Percentiles rank a stretch among this genome's conserved stretches.
phyloP scores from a whole-genome alignment of 2,329 filamentous ascomycete genomes.

The Metarhizium robertsii region DNA sequence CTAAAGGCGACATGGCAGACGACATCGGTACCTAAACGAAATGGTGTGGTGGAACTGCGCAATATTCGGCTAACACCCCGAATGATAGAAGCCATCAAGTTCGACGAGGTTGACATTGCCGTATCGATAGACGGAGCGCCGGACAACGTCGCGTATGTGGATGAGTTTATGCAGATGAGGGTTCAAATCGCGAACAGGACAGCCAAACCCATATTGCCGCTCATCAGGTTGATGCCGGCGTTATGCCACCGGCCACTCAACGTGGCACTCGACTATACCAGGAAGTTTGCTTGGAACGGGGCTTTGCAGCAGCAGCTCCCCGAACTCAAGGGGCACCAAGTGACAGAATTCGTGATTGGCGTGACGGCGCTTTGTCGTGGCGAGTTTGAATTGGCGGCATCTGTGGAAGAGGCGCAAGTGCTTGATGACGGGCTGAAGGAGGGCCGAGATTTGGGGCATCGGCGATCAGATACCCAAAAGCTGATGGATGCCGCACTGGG shows the following conservation, averaged over 20 bases:
- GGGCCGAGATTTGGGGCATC: constrained; percentile 19
- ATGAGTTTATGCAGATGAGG: constrained; percentile 56
- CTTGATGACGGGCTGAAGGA: constrained; percentile 26
- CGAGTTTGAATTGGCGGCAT: constrained; percentile 72
- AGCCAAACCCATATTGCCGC: constrained; percentile 53
- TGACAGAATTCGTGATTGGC: constrained; percentile 54
- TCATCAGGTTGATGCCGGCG: constrained; percentile 68
- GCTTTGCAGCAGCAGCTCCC: constrained; percentile 68
- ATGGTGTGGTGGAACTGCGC: constrained; percentile 67
- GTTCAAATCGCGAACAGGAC: constrained; percentile 71
- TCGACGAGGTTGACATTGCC: constrained; percentile 65
- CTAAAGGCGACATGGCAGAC: constrained; percentile 66
- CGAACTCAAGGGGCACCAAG: constrained; percentile 47
- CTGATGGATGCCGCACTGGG: constrained; percentile 51
- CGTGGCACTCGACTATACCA: constrained; percentile 69
- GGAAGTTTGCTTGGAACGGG: constrained; percentile 78
- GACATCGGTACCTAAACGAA: constrained; percentile 37
- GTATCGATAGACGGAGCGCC: constrained; percentile 29
- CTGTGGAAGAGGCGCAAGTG: constrained; percentile 68
- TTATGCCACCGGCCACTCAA: constrained; percentile 64
- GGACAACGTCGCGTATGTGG: constrained; percentile 23
- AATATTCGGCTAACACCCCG: constrained; percentile 62
- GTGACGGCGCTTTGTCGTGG: constrained; percentile 70
- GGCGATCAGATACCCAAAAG: constrained; percentile 43
- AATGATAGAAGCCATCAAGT: constrained; percentile 75